Base-by-base conservation (phyloP, 179 eudicot species). In the Gypsophila paniculata region DNA sequence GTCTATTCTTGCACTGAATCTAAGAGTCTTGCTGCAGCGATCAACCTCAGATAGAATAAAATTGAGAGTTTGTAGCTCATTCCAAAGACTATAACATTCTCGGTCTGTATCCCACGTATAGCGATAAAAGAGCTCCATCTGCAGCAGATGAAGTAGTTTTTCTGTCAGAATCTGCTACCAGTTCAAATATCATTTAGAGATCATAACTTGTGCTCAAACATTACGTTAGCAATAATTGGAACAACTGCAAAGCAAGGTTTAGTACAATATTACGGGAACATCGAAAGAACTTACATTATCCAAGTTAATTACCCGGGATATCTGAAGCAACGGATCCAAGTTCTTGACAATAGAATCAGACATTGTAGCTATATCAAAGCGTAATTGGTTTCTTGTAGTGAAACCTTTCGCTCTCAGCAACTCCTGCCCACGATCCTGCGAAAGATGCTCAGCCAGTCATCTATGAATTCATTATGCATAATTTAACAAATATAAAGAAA, bases 31-130 rank as follows among this genome's bases (percentile, higher is more conserved):
- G 23, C 57, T 67, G 70, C 69, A 67, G 52, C 51, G 79, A 83
- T 87, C 84, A 70, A 90, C 72, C 58, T 62, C 78, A 63, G 82
- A 77, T 65, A 91, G 77, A 68, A 90, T 67, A 61, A 61, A 78
- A 77, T 90, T 84, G 71, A 94, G 83, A 67, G 97, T 86, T 80
- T 90, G 91, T 71, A 91, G 74, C 78, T 94, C 99, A 77, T 89
- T 90, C 77, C 91, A 82, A 38, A 86, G 86, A 83, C 92, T 87
- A 77, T 61, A 73, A 62, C 76, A 74, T 61, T 76, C 78, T 49
- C 70, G 70, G 25, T 65, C 48, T 76, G 75, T 51, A 82, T 74
- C n/a, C 55, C 8, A 63, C 70, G 74, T 84, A 79, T 71, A 81
- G 32, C 80, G 84, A 78, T 88, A 94, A 76, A 91, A 94, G 22